A percentile compares a stretch with the other conserved stretches of the same genome.
These are phyloP conservation scores for Fusarium brevicatenulatum DNA, from an alignment of 2,329 filamentous ascomycete genomes.

Conservation along the genomic window DNA sequence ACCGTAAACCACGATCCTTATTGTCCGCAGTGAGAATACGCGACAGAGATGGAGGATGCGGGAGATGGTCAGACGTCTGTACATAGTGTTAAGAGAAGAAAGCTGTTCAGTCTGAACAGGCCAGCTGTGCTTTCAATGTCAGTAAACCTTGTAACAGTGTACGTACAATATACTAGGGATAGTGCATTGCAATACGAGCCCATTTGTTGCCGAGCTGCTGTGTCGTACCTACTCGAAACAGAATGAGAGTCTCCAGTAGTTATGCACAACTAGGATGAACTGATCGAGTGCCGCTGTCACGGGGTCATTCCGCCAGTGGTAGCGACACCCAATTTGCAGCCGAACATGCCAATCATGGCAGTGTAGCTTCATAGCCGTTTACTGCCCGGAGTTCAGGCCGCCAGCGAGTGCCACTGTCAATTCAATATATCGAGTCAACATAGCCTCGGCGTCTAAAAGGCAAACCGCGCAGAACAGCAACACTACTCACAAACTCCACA, in stretches of 20 bases:
- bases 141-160: rapidly evolving
- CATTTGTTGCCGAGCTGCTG: too few relatives aligned
- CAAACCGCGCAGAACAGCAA: rapidly evolving
- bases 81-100: too few relatives aligned
- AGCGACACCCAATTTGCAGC: rapidly evolving
- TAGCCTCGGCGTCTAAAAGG: neutral
- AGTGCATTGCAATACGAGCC: too few relatives aligned
- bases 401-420: neutral
- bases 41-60: rapidly evolving
- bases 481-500: rapidly evolving
- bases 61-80: rapidly evolving
- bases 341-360: neutral
- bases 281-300: rapidly evolving
- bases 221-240: rapidly evolving
- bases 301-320: rapidly evolving
- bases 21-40: neutral
- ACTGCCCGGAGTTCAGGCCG: neutral
- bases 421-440: neutral
- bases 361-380: rapidly evolving
- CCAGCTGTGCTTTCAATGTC: rapidly evolving
- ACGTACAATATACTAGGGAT: too few relatives aligned
- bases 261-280: rapidly evolving
- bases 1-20: rapidly evolving
- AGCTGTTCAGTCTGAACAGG: rapidly evolving
- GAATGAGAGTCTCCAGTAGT: rapidly evolving